Conservation (phyloP, 352 stramenopile genomes). For the Peronospora belbahrii region DNA sequence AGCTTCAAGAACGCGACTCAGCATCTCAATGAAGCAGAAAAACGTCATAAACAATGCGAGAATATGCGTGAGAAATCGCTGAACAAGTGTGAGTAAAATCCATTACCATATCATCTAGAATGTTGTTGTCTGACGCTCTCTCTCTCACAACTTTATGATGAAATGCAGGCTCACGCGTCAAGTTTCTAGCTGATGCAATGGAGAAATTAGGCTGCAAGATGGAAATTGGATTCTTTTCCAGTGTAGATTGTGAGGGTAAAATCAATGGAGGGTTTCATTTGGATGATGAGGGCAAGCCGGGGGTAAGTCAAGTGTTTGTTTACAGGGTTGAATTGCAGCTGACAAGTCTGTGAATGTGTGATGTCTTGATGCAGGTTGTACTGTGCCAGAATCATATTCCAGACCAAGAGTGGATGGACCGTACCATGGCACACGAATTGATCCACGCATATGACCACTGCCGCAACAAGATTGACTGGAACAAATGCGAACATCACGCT, state of each 20-base stretch:
- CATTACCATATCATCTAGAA: neutral
- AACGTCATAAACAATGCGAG: constrained; percentile 45
- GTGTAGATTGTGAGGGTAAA: constrained; percentile 71
- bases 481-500: constrained; percentile 88
- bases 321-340: neutral
- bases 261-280: constrained; percentile 85
- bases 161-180: constrained; percentile 57
- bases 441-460: constrained; percentile 92
- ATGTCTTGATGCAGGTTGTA: constrained; percentile 55
- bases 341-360: too few relatives aligned
- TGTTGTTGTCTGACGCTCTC: neutral
- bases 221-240: constrained; percentile 66
- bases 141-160: too few relatives aligned
- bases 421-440: constrained; percentile 89
- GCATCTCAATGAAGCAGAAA: constrained; percentile 28
- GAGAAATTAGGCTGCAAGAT: constrained; percentile 83
- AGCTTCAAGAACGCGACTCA: constrained; percentile 39
- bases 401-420: constrained; percentile 89
- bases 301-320: constrained; percentile 25
- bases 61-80: constrained; percentile 63
- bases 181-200: constrained; percentile 78
- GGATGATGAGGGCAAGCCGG: constrained; percentile 62
- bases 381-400: constrained; percentile 88
- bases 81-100: constrained; percentile 48
- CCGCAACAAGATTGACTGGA: constrained; percentile 89